Conservation (phyloP, 2,329 filamentous ascomycete genomes). For the Beauveria sp. region DNA sequence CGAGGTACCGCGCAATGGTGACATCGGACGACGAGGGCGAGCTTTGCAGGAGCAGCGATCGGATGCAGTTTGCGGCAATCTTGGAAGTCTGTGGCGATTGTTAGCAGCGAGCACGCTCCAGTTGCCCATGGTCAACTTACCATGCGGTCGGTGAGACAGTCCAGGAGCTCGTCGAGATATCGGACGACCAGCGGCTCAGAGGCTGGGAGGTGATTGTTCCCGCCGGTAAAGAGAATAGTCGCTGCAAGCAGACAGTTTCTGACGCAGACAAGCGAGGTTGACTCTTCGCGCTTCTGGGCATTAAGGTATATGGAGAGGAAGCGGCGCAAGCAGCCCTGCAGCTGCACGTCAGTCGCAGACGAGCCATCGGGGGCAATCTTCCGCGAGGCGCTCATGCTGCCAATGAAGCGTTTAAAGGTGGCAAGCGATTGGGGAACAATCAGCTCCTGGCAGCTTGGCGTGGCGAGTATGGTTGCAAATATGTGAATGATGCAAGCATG, state of each 20-base stretch:
- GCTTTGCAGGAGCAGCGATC: conserved; percentile 68
- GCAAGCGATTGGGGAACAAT: conserved; percentile 87
- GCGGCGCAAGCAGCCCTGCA: conserved; percentile 73
- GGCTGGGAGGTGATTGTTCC: conserved; percentile 63
- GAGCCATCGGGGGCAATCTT: conserved; percentile 28
- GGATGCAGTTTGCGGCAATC: conserved; percentile 82
- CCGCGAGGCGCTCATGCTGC: conserved; percentile 54
- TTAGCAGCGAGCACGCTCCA: conserved; percentile 13
- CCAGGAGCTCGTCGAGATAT: conserved; percentile 73
- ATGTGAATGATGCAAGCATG: conserved; percentile 97
- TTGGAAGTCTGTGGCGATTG: conserved; percentile 58
- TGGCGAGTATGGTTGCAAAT: conserved; percentile 86
- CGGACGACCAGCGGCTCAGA: conserved; percentile 66
- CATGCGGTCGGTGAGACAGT: conserved; percentile 74
- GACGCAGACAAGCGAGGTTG: conserved; percentile 76
- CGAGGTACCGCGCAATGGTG: conserved; percentile 64
- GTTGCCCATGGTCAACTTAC: conserved; percentile 41
- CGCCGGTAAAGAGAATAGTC: conserved; percentile 81
- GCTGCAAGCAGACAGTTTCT: conserved; percentile 87
- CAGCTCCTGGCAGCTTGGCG: conserved; percentile 72
- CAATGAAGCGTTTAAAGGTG: conserved; percentile 85
- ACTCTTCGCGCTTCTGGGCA: conserved; percentile 65
- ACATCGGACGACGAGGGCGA: conserved; percentile 59
- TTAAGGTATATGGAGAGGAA: conserved; percentile 75
- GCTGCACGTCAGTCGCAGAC: conserved; percentile 56